A percentile compares a stretch with the other conserved stretches of the same genome.
Evolutionary conservation across 352 stramenopile species (phyloP).

Genomic region (Globisporangium nunn): DNA sequence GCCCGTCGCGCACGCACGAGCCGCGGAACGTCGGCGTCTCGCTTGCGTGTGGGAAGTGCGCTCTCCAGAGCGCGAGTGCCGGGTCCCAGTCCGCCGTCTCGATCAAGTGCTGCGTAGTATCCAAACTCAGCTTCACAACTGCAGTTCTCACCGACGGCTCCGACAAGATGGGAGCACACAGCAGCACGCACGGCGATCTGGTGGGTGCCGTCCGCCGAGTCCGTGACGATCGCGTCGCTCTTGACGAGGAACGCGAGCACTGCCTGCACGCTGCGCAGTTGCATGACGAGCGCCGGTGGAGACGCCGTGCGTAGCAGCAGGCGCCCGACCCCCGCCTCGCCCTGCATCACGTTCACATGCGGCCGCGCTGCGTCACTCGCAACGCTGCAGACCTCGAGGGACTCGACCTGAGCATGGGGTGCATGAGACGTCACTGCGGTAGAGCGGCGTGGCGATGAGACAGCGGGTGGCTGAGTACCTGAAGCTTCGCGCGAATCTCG

Average conservation of each 20-base stretch:
- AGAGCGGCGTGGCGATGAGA: too few species aligned
- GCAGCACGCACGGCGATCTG: conserved; percentile 47
- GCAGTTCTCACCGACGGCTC: too few species aligned
- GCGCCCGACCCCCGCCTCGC: conserved; percentile 57
- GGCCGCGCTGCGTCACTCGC: conserved; percentile 40
- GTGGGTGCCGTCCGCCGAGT: conserved; percentile 32
- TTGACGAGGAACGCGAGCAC: conserved; percentile 52
- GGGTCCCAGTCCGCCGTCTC: conserved; percentile 40
- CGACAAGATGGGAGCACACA: background rate
- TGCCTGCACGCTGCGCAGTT: conserved; percentile 49
- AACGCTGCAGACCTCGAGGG: conserved; percentile 57
- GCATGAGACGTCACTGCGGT: too few species aligned
- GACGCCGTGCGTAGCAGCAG: conserved; percentile 60
- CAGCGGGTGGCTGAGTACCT: too few species aligned
- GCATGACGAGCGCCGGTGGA: conserved; percentile 34
- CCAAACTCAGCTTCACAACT: background rate
- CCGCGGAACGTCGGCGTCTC: conserved; percentile 51
- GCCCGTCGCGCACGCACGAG: conserved; percentile 73
- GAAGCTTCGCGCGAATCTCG: conserved; percentile 62
- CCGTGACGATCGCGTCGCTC: conserved; percentile 48
- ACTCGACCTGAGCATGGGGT: conserved; percentile 30
- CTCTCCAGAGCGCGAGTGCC: conserved; percentile 52
- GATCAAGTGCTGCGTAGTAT: conserved; percentile 32
- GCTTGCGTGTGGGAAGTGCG: conserved; percentile 20
- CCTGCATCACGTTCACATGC: conserved; percentile 65